Evolutionary conservation across 106 monocot genomes (phyloP).

Genomic region (Iris macrosiphon): DNA sequence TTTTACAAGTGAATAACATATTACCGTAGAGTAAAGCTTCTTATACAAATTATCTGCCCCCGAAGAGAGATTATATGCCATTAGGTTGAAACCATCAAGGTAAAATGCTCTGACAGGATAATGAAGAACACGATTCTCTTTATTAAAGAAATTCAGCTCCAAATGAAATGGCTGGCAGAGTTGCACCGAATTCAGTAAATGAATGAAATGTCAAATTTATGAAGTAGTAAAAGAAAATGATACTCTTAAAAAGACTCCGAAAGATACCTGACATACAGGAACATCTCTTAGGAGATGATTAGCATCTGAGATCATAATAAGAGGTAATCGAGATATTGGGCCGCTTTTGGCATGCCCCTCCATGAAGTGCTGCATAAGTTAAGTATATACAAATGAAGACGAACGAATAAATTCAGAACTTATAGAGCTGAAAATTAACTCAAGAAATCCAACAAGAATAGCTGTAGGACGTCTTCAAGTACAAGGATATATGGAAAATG

Average conservation of each 20-base stretch:
- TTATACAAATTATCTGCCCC: slow-evolving; percentile 86
- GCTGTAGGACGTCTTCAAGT: neutral
- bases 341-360: slow-evolving; percentile 97
- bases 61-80: slow-evolving; percentile 88
- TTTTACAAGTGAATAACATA: no score
- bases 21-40: slow-evolving; percentile 86
- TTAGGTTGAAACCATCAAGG: slow-evolving; percentile 88
- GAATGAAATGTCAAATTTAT: neutral
- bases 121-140: slow-evolving; percentile 83
- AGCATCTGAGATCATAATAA: slow-evolving; percentile 73
- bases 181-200: slow-evolving; percentile 11
- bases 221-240: neutral
- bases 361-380: slow-evolving; percentile 79
- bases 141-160: slow-evolving; percentile 95
- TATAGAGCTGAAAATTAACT: neutral
- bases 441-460: neutral
- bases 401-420: neutral
- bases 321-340: slow-evolving; percentile 80
- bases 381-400: neutral
- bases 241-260: neutral
- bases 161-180: slow-evolving; percentile 79
- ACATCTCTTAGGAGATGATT: slow-evolving; percentile 65
- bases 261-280: slow-evolving; percentile 85
- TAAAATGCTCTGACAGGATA: slow-evolving; percentile 91
- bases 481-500: neutral